Conservation (phyloP, 495 filamentous ascomycete species). For the Amniculicola lignicola region DNA sequence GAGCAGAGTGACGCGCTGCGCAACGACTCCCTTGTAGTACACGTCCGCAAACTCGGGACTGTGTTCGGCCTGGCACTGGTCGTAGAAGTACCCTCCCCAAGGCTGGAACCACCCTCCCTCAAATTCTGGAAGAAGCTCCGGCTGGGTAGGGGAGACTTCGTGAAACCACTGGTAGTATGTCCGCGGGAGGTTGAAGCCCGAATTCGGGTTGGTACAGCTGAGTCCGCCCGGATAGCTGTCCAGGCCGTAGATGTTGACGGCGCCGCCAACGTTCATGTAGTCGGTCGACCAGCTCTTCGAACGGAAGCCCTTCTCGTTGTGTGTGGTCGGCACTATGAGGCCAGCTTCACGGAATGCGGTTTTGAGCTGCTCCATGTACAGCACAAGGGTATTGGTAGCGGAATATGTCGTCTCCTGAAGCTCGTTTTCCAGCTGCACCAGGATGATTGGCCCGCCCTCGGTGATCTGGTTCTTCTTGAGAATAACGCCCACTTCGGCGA, state of each 20-base stretch:
- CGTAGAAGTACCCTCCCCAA: conserved; percentile 54
- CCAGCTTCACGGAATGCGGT: conserved; percentile 49
- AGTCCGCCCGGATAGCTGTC: conserved; percentile 57
- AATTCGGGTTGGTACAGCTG: conserved; percentile 50
- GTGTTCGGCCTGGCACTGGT: conserved; percentile 47
- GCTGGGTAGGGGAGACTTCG: conserved; percentile 54
- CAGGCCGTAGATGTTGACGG: conserved; percentile 55
- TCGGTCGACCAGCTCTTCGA: conserved; percentile 54
- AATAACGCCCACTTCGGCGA: conserved; percentile 47
- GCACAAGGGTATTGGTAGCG: conserved; percentile 44
- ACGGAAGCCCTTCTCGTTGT: conserved; percentile 55
- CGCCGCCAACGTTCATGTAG: conserved; percentile 54
- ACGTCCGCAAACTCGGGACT: conserved; percentile 54
- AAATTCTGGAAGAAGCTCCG: conserved; percentile 52
- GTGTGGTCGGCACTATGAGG: conserved; percentile 50
- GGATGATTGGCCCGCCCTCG: conserved; percentile 52
- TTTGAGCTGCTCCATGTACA: conserved; percentile 53
- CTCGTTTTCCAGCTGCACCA: conserved; percentile 56
- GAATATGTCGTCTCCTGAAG: conserved; percentile 45
- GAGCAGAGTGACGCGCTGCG: conserved; percentile 48
- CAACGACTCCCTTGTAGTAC: conserved; percentile 58
- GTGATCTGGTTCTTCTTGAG: conserved; percentile 52
- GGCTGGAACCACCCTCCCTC: conserved; percentile 54
- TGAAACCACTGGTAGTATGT: conserved; percentile 60
- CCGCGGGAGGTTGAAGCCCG: conserved; percentile 51